Evolutionary conservation across 495 filamentous ascomycete species (phyloP), one percentile per base, ranked within the genome.

Genomic region (Lophiotrema nucula): DNA sequence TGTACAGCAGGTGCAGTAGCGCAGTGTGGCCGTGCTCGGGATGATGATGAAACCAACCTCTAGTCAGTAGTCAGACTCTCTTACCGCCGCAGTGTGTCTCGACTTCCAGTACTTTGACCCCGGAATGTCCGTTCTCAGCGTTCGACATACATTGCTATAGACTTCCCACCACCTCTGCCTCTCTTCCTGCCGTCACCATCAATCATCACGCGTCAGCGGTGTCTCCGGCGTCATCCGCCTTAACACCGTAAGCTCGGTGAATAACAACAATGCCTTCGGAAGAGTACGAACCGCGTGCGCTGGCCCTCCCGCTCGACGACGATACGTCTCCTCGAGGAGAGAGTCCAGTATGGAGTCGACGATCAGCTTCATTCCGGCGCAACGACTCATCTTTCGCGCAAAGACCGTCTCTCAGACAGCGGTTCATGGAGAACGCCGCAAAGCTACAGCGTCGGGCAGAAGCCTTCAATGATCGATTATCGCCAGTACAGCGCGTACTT

Each of bases 401-500:
- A 60, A 35, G 55, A 63, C 52, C 56, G 46, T 70, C 70, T 49
- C 58, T 77, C 37, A 71, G 78, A 41, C 74, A 75, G 31, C 74
- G 74, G 53, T 60, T 80, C n/a, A 64, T 82, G 28, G 69, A 72
- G 19, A 72, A 74, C 45, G 75, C 69, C 2, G 69, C 75, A 38
- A 72, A 73, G 61, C 22, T 75, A 3, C 69, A 74, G 38, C 70
- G 74, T 21, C 67, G 66, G 41, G 56, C 70, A 15, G 35, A 71
- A 25, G 63, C 67, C 31, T 69, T 66, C 8, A 83, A 81, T 74
- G 58, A 72, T 37, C 70, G 72, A 31, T 76, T 95, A 66, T 80
- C 81, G 11, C 73, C 78, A 0, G 62, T 79, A 62, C 86, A 96
- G 63, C 78, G 77, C 55, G 72, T 84, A 8, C 75, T 83, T n/a